Conservation (phyloP, 2,329 filamentous ascomycete genomes). For the Colletotrichum gloeosporioides region DNA sequence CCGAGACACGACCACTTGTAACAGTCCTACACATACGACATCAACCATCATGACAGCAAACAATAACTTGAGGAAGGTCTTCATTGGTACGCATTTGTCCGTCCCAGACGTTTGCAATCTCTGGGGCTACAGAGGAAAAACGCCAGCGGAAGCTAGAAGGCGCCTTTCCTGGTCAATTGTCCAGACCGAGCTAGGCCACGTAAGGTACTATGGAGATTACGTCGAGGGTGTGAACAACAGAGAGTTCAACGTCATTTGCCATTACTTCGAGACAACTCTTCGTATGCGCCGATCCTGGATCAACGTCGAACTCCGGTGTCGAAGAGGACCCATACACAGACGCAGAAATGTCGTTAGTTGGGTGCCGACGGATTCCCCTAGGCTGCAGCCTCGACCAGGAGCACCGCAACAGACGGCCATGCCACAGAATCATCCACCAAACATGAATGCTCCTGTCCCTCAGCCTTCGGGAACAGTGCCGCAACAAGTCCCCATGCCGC, state of each 20-base stretch:
- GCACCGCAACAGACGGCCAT: neutral
- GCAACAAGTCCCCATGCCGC: neutral
- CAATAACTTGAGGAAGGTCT: neutral
- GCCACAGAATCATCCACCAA: neutral
- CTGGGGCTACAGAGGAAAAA: neutral
- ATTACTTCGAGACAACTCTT: neutral
- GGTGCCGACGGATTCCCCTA: accelerated
- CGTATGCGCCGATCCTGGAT: neutral
- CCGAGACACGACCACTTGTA: neutral
- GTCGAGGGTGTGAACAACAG: neutral
- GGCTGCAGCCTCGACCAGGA: neutral
- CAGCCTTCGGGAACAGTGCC: neutral
- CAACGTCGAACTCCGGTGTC: neutral
- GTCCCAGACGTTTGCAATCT: neutral
- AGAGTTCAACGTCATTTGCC: neutral
- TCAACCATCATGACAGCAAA: neutral
- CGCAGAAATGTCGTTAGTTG: neutral
- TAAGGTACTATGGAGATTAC: accelerated
- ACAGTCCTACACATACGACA: neutral
- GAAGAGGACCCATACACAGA: accelerated
- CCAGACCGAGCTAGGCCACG: accelerated
- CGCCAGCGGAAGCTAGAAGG: accelerated
- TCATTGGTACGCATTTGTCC: too few relatives aligned
- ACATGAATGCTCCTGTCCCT: neutral
- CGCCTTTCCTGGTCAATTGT: neutral